phyloP scores from a whole-genome alignment of 2,329 filamentous ascomycete species.

The Ceratocystis huliohia region DNA sequence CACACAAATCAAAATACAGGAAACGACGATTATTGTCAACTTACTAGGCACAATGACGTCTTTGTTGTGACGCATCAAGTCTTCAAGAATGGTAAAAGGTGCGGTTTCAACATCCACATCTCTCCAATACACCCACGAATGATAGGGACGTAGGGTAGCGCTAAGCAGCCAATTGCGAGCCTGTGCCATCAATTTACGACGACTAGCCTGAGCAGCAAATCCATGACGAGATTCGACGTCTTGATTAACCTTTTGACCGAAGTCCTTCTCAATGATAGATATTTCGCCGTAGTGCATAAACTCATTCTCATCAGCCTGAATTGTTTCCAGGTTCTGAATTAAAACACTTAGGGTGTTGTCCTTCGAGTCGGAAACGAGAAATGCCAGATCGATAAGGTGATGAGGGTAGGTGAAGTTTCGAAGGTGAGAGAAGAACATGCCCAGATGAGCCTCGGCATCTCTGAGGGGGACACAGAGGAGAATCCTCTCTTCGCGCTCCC shows the following conservation, averaged over 20 bases:
- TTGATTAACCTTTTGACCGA: slow-evolving; percentile 94
- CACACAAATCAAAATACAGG: background rate
- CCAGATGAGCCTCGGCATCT: slow-evolving; percentile 80
- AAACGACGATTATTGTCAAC: slow-evolving; percentile 30
- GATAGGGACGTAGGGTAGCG: slow-evolving; percentile 80
- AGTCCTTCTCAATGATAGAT: slow-evolving; percentile 96
- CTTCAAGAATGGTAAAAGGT: slow-evolving; percentile 90
- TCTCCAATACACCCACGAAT: slow-evolving; percentile 99
- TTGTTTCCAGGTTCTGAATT: slow-evolving; percentile 57
- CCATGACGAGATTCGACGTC: slow-evolving; percentile 96
- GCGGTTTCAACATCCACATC: slow-evolving; percentile 98
- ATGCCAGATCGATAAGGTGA: slow-evolving; percentile 88
- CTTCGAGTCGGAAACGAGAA: slow-evolving; percentile 93
- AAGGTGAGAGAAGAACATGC: slow-evolving; percentile 98
- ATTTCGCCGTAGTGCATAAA: slow-evolving; percentile 87
- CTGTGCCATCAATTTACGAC: slow-evolving; percentile 95
- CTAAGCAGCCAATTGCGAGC: slow-evolving; percentile 94
- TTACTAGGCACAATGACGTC: slow-evolving; percentile 96
- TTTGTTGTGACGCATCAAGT: slow-evolving; percentile 97
- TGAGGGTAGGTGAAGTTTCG: slow-evolving; percentile 96
- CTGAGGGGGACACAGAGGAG: slow-evolving; percentile 86
- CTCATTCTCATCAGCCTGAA: slow-evolving; percentile 69
- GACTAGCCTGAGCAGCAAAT: slow-evolving; percentile 85
- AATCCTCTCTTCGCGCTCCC: slow-evolving; percentile 93
- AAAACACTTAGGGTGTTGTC: slow-evolving; percentile 73